These are phyloP conservation scores for Syzygium aromaticum DNA, from an alignment of 345 rosid genomes.

Conservation along the genomic window DNA sequence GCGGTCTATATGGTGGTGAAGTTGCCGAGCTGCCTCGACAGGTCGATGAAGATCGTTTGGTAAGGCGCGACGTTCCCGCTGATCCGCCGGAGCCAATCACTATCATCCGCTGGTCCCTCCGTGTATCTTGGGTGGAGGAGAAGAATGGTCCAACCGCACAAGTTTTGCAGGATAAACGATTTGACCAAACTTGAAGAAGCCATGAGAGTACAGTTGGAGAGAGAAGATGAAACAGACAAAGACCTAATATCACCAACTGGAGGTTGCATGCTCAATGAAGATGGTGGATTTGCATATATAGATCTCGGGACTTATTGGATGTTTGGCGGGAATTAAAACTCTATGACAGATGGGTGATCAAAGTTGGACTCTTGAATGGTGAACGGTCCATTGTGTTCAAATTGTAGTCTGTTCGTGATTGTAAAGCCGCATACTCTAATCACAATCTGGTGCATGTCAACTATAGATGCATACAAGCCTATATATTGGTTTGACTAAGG, in stretches of 20 bases:
- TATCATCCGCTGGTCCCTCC: neutral
- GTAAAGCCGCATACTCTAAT: neutral
- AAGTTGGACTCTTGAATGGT: neutral
- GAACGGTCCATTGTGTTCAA: neutral
- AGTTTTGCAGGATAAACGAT: neutral
- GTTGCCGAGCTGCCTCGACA: slow-evolving; percentile 29
- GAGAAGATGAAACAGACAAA: neutral
- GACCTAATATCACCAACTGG: neutral
- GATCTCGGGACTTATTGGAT: neutral
- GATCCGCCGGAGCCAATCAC: neutral
- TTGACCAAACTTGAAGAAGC: neutral
- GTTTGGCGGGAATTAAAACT: neutral
- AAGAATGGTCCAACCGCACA: neutral
- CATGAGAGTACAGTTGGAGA: neutral
- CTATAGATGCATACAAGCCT: neutral
- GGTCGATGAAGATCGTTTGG: slow-evolving; percentile 23
- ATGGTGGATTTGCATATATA: neutral
- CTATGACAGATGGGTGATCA: neutral
- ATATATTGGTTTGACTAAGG: neutral
- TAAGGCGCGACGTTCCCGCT: neutral
- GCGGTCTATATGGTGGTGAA: slow-evolving; percentile 54
- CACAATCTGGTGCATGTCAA: neutral
- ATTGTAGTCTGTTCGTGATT: neutral
- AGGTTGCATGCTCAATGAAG: neutral
- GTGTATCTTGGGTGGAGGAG: neutral